Evolutionary conservation across 257 asterid genomes (phyloP), one percentile per base, ranked within the genome.

Genomic region (Plectranthus barbatus): DNA sequence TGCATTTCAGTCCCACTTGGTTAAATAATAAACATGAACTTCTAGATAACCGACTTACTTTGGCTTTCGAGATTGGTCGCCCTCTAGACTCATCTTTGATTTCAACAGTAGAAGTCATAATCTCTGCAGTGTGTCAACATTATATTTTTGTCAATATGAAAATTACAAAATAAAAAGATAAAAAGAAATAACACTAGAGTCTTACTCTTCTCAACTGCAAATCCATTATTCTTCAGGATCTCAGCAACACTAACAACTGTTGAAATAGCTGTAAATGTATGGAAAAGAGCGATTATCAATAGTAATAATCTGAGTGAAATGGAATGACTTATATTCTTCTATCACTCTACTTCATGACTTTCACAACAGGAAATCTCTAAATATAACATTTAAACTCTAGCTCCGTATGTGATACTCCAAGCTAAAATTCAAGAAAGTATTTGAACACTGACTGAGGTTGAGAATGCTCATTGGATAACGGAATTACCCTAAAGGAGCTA

Each of bases 201-300:
- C 83, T 68, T 73, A 86, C 95, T 86, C 84, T 79, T 84, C 68
- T 86, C 91, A 29, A 74, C 75, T 7, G 90, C 92, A 72, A 82
- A 82, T 37, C 92, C 92, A 79, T 80, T 84, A 46, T 86, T 86
- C 79, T 84, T 84, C 64, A 86, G 66, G 69, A 86, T 84, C 56
- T 84, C 95, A 50, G 92, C 89, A 62, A 84, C 60, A 68, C 86
- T 86, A 19, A 86, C 95, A 56, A 84, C 92, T 0, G 95, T 86
- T 31, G 95, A 76, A 68, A 86, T 86, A 64, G 95, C 92, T 86
- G 82, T 69, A 73, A 21, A 56, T 5, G 49, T 8, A 67, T 44
- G 37, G 57, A 59, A 76, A 36, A 6, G 37, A 49, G 20, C 45
- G 17, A 56, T 14, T 19, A 66, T 63, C 47, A 68, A 13, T 15